These are phyloP conservation scores for Aureobasidium zeae DNA, from an alignment of 2,329 filamentous ascomycete genomes.

Conservation along the genomic window DNA sequence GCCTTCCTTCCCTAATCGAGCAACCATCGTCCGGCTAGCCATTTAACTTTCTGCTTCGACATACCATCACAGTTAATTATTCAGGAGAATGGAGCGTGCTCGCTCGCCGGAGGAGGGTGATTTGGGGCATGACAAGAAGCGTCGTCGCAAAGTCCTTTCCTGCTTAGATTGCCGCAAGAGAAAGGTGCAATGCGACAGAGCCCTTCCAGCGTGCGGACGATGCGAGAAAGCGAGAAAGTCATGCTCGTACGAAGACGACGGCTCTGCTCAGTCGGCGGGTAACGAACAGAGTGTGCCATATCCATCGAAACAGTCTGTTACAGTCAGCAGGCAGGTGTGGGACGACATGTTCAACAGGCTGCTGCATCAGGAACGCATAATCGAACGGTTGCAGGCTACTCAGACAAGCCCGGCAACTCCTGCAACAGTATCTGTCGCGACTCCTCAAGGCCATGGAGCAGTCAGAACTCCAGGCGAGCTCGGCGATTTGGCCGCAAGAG, in stretches of 20 bases:
- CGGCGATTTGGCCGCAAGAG: slow-evolving; percentile 17
- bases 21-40: neutral
- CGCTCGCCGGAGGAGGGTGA: slow-evolving; percentile 11
- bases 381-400: slow-evolving; percentile 14
- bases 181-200: slow-evolving; percentile 41
- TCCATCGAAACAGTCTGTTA: slow-evolving; percentile 4
- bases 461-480: slow-evolving; percentile 1
- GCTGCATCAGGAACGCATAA: slow-evolving; percentile 10
- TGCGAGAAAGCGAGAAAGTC: slow-evolving; percentile 37
- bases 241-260: slow-evolving; percentile 23
- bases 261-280: neutral
- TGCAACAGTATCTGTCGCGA: slow-evolving; percentile 6
- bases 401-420: slow-evolving; percentile 6
- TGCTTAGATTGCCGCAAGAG: slow-evolving; percentile 39
- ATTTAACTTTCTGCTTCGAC: neutral
- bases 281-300: neutral
- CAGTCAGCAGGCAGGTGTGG: slow-evolving; percentile 14
- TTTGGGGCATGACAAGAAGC: slow-evolving; percentile 29
- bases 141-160: slow-evolving; percentile 39
- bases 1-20: neutral
- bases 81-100: slow-evolving; percentile 8
- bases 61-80: neutral
- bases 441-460: neutral
- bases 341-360: slow-evolving; percentile 12
- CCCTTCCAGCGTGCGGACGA: slow-evolving; percentile 36